phyloP scores from a whole-genome alignment of 441 rosid genomes.

The Syzygium syzygioides region DNA sequence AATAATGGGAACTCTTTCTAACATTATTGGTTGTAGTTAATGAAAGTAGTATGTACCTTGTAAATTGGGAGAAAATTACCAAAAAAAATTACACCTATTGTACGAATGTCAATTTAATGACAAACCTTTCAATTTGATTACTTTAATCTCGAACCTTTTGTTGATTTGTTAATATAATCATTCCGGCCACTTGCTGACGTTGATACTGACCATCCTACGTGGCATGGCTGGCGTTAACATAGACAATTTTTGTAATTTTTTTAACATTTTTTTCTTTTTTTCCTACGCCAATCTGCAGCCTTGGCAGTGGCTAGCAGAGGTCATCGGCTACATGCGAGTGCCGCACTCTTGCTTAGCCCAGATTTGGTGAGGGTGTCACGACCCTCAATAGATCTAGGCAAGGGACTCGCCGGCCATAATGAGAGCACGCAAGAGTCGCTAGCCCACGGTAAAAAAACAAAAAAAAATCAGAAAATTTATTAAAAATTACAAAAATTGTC shows the following conservation, averaged over 20 bases:
- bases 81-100: neutral
- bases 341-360: neutral
- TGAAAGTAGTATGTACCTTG: too few species aligned
- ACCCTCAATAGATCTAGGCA: too few species aligned
- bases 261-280: accelerated
- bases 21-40: accelerated
- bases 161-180: too few species aligned
- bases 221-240: neutral
- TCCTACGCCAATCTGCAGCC: neutral
- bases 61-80: neutral
- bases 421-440: accelerated
- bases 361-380: neutral
- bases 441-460: neutral
- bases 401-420: neutral
- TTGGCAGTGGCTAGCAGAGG: neutral
- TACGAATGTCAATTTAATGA: too few species aligned
- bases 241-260: too few species aligned
- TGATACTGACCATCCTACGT: accelerated
- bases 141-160: accelerated
- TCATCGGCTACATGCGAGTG: neutral
- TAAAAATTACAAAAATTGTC: accelerated
- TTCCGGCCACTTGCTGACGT: neutral
- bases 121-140: too few species aligned
- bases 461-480: too few species aligned
- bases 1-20: neutral